Evolutionary conservation across 352 stramenopile genomes (phyloP).

Genomic region (Phytophthora tubulina): DNA sequence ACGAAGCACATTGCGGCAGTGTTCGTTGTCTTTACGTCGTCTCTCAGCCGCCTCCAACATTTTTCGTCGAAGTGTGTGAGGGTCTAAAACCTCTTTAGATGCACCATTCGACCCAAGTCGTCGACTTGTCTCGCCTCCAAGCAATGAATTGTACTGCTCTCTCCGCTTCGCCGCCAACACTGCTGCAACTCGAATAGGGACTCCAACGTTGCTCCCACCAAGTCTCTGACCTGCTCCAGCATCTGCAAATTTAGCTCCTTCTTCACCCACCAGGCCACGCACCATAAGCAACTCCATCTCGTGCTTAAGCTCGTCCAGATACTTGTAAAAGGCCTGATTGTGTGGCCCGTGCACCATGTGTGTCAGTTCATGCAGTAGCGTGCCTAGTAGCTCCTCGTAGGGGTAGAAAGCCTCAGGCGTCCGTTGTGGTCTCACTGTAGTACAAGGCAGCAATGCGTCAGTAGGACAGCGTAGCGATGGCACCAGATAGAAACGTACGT

Average conservation of each 20-base stretch:
- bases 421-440: conserved; percentile 25
- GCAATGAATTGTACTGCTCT: conserved; percentile 53
- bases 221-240: conserved; percentile 56
- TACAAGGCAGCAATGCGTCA: neutral
- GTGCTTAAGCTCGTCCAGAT: conserved; percentile 64
- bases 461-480: neutral
- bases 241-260: conserved; percentile 56
- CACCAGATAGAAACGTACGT: conserved; percentile 37
- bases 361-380: conserved; percentile 79
- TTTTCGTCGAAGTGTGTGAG: conserved; percentile 47
- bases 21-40: conserved; percentile 52
- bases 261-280: conserved; percentile 51
- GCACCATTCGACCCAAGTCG: conserved; percentile 36
- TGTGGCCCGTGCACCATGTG: conserved; percentile 78
- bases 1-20: conserved; percentile 40
- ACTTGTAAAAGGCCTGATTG: conserved; percentile 75
- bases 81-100: conserved; percentile 21
- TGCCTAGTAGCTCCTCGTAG: conserved; percentile 72
- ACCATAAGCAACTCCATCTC: conserved; percentile 74
- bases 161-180: conserved; percentile 52
- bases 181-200: conserved; percentile 38
- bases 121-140: conserved; percentile 47
- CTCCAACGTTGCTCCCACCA: conserved; percentile 1
- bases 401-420: conserved; percentile 45
- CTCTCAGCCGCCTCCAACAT: conserved; percentile 65